Base-by-base conservation (phyloP, 495 filamentous ascomycete species). In the Letharia columbiana region DNA sequence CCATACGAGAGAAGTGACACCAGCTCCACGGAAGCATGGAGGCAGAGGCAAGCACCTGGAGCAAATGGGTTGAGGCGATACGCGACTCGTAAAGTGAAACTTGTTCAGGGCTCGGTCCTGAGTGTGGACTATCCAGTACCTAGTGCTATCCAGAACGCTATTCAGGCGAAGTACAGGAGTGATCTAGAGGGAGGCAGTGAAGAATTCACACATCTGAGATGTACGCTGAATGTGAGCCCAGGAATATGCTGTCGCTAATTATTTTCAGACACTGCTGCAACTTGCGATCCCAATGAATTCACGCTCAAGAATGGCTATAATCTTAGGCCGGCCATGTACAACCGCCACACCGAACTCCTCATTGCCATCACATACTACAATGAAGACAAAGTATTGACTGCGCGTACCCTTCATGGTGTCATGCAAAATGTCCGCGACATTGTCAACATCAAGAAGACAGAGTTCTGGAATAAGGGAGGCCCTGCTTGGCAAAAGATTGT, bases 291-390 rank as follows among this genome's bases (percentile, higher is more conserved):
- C 52, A 94, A 96, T 74, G 95, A 99, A 71, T 99, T 98, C 76
- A 99, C 94, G n/a, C 84, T 98, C 44, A 95, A 96, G 82, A 98
- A 98, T 75, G 94, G 94, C 72, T 99, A 98, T 83, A 97, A 98
- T 79, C 85, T 99, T 62, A 89, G 95, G 28, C 92, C 95, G 23
- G 88, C 93, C 60, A 99, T 98, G 93, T 99, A 98, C 79, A 99
- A 99, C 82, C 85, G 94, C 63, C 94, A 97, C 74, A 98, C 94
- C 4, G 94, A 98, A 77, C 82, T 98, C 42, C 81, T 97, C 60
- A 96, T 98, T 72, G 94, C 94, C 68, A 95, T 98, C 72, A 98
- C 94, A 61, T 97, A 97, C 80, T 98, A 98, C 79, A 98, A 98
- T 78, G 94, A 98, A 80, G 94, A 98, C 79, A 98, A 97, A 80